These are phyloP conservation scores for Populus hybrid DNA, from an alignment of 441 rosid species.

Conservation along the genomic window DNA sequence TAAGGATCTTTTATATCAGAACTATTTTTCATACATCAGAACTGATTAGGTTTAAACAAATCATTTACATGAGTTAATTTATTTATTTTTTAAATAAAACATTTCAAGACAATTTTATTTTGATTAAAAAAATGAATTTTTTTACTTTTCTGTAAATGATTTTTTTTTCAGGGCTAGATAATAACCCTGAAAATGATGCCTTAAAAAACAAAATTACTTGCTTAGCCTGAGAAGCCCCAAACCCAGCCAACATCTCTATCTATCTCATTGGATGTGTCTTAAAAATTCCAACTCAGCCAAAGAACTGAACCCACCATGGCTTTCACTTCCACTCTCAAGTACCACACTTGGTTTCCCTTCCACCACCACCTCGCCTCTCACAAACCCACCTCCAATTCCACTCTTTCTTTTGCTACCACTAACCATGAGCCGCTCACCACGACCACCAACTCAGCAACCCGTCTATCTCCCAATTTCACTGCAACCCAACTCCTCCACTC, in stretches of 20 bases:
- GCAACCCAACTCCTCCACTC: constrained; percentile 66
- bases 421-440: constrained; percentile 17
- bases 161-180: too few species aligned
- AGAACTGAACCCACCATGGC: constrained; percentile 8
- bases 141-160: too few species aligned
- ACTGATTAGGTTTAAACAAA: too few species aligned
- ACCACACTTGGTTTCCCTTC: constrained; percentile 11
- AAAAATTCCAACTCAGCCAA: not conserved
- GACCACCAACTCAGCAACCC: constrained; percentile 22
- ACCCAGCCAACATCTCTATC: not conserved
- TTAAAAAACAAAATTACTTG: too few species aligned
- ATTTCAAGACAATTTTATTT: too few species aligned
- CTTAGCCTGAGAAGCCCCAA: too few species aligned
- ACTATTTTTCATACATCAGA: too few species aligned
- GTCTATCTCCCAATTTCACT: constrained; percentile 53
- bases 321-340: constrained; percentile 12
- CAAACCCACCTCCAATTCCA: constrained; percentile 34
- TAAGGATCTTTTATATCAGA: not conserved
- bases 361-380: constrained; percentile 28
- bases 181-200: too few species aligned
- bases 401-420: constrained; percentile 37
- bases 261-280: not conserved
- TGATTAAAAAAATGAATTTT: too few species aligned
- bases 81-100: too few species aligned
- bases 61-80: too few species aligned